Evolutionary conservation across 2,329 filamentous ascomycete species (phyloP).

Genomic region (Diaporthe citrichinensis): DNA sequence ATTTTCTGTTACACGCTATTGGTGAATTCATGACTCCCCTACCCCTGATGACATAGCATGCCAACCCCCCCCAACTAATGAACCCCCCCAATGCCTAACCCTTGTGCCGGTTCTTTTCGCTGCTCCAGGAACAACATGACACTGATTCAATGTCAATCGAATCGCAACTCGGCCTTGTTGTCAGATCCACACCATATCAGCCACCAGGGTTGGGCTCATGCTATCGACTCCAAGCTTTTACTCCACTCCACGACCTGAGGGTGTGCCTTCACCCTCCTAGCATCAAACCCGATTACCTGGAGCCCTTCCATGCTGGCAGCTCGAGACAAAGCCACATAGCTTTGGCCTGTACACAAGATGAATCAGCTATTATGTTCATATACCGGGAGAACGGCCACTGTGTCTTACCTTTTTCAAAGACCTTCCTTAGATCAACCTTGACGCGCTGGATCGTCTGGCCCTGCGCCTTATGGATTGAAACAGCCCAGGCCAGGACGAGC

Average conservation of each 20-base stretch:
- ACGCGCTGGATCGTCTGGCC: conserved; percentile 40
- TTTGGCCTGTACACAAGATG: conserved; percentile 13
- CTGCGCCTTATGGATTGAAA: conserved; percentile 42
- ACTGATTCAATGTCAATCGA: background rate
- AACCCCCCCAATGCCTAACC: background rate
- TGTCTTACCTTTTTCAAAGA: conserved; percentile 37
- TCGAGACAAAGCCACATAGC: conserved; percentile 39
- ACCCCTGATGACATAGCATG: conserved; percentile 9
- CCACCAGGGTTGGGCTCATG: background rate
- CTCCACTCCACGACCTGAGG: conserved; percentile 37
- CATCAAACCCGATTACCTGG: conserved; percentile 38
- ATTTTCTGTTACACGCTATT: conserved; percentile 35
- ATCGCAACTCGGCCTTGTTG: too few relatives aligned
- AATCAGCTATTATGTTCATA: background rate
- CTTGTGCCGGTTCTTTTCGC: too few relatives aligned
- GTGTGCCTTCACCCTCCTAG: conserved; percentile 33
- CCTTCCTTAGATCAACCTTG: conserved; percentile 37
- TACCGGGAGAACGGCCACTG: accelerated
- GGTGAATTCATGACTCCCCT: background rate
- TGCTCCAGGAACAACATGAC: background rate
- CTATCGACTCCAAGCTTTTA: background rate
- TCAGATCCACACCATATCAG: background rate
- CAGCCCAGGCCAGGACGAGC: conserved; percentile 38
- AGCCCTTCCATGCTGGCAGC: conserved; percentile 37
- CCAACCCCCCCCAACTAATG: background rate